Percentiles rank a stretch among this genome's conserved stretches.
phyloP scores from a whole-genome alignment of 2,329 filamentous ascomycete genomes.

The Colletotrichum karsti region DNA sequence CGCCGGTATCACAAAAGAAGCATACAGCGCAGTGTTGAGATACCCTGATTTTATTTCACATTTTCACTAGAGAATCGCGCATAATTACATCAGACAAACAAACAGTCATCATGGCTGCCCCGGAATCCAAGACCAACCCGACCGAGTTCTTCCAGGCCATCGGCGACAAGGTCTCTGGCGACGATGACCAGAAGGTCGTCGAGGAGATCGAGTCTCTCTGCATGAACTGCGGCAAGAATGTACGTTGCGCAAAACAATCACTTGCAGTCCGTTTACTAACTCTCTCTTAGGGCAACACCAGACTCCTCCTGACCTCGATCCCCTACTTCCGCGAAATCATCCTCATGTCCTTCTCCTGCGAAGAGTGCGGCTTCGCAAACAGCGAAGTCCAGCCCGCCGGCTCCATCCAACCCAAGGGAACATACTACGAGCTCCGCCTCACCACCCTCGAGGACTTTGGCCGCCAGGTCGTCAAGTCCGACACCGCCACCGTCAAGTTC shows the following conservation, averaged over 20 bases:
- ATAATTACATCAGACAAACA: neutral
- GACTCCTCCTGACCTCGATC: slow-evolving; percentile 88
- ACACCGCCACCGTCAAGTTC: slow-evolving; percentile 85
- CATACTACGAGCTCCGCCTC: slow-evolving; percentile 83
- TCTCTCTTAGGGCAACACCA: slow-evolving; percentile 75
- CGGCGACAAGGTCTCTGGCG: slow-evolving; percentile 64
- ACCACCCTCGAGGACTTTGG: slow-evolving; percentile 78
- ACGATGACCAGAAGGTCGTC: slow-evolving; percentile 63
- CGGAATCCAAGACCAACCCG: slow-evolving; percentile 47
- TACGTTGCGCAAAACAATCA: slow-evolving; percentile 45
- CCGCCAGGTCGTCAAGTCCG: slow-evolving; percentile 91
- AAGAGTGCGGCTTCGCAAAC: slow-evolving; percentile 88
- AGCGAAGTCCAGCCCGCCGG: slow-evolving; percentile 94
- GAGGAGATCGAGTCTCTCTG: slow-evolving; percentile 81
- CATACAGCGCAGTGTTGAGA: neutral
- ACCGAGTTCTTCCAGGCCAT: slow-evolving; percentile 70
- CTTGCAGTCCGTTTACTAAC: slow-evolving; percentile 21
- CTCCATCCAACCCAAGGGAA: slow-evolving; percentile 88
- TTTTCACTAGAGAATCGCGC: neutral
- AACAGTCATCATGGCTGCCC: slow-evolving; percentile 49
- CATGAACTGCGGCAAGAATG: slow-evolving; percentile 87
- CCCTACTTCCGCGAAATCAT: slow-evolving; percentile 98
- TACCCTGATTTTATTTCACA: neutral
- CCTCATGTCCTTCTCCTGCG: slow-evolving; percentile 95
- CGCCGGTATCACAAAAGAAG: neutral